phyloP scores from a whole-genome alignment of 495 filamentous ascomycete species.

The Neurospora cerealis region DNA sequence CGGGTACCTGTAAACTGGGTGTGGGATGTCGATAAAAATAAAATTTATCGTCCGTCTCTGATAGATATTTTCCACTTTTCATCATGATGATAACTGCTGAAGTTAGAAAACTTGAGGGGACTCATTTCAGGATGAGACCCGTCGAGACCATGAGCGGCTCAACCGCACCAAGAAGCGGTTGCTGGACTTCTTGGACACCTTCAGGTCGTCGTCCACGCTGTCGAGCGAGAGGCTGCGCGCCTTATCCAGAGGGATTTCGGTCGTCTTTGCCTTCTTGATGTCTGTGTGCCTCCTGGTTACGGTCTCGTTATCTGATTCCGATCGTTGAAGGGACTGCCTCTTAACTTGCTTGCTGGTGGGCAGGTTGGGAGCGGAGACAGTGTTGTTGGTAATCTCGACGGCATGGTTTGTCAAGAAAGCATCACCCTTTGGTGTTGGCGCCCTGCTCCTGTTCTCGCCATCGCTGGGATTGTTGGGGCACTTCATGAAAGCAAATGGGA shows the following conservation, averaged over 20 bases:
- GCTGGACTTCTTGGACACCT: slow-evolving; percentile 4
- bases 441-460: not conserved
- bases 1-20: not conserved
- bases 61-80: not conserved
- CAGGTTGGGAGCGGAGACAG: not conserved
- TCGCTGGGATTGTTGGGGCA: not conserved
- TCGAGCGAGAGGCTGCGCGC: slow-evolving; percentile 13
- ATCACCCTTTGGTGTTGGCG: slow-evolving; percentile 2
- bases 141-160: slow-evolving; percentile 14
- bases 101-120: not conserved
- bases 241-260: not conserved
- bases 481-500: slow-evolving; percentile 23
- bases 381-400: not conserved
- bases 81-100: not conserved
- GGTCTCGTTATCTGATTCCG: not conserved
- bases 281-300: not conserved
- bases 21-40: not conserved
- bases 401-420: not conserved
- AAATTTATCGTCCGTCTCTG: not conserved
- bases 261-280: not conserved
- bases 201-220: slow-evolving; percentile 11
- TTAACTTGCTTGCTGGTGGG: not conserved
- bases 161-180: slow-evolving; percentile 11
- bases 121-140: slow-evolving; percentile 4
- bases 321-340: not conserved